Conservation (phyloP, 805 yeast species). For the Teunomyces panamensis region DNA sequence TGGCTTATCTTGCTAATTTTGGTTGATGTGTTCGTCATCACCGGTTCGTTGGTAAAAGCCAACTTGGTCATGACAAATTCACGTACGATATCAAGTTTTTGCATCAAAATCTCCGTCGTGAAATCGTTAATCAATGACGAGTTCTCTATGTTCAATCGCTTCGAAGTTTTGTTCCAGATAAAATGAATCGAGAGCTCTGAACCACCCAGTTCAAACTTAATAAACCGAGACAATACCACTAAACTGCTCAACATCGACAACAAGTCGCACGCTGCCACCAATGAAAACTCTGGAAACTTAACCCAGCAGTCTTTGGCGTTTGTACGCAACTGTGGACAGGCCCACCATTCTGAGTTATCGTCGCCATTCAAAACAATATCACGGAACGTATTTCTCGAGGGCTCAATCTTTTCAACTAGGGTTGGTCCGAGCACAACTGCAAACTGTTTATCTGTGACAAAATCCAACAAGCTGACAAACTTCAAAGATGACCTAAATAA, state of each 20-base stretch:
- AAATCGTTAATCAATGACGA: background rate
- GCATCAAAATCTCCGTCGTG: slow-evolving; percentile 4
- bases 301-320: slow-evolving; percentile 15
- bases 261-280: slow-evolving; percentile 14
- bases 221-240: slow-evolving; percentile 14
- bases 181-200: background rate
- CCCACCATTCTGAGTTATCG: slow-evolving; percentile 24
- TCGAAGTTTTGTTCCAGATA: slow-evolving; percentile 1
- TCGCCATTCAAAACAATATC: background rate
- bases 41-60: slow-evolving; percentile 6
- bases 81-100: slow-evolving; percentile 9
- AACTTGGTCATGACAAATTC: slow-evolving; percentile 13
- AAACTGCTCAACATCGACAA: slow-evolving; percentile 17
- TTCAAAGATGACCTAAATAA: slow-evolving; percentile 28
- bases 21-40: slow-evolving; percentile 12
- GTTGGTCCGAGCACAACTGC: slow-evolving; percentile 11
- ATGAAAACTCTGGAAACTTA: slow-evolving; percentile 16
- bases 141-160: slow-evolving; percentile 6
- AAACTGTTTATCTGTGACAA: slow-evolving; percentile 23
- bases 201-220: slow-evolving; percentile 6
- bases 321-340: slow-evolving; percentile 7
- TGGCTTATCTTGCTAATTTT: slow-evolving; percentile 18
- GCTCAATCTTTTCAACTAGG: background rate
- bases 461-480: slow-evolving; percentile 31
- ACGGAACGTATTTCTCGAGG: background rate